These are phyloP conservation scores for Aspergillus sclerotioniger DNA, from an alignment of 495 filamentous ascomycete species.

Conservation along the genomic window DNA sequence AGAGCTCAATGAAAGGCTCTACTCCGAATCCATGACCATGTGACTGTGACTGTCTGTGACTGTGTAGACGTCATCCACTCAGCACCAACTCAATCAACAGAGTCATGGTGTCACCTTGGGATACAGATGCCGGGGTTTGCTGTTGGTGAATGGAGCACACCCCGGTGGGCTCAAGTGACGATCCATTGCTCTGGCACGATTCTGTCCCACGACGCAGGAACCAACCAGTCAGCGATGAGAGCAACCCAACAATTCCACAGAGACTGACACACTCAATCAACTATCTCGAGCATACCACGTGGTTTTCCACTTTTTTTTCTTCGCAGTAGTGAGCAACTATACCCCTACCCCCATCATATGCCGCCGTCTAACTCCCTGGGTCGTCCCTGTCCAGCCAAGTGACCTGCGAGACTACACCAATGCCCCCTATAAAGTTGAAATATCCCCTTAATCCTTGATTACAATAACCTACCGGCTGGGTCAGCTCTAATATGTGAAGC, in stretches of 20 bases:
- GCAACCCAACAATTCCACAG: not conserved
- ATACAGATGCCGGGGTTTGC: too few relatives aligned
- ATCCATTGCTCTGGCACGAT: not conserved
- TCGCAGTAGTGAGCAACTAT: slow-evolving; percentile 30
- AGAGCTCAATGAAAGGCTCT: not conserved
- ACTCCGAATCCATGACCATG: not conserved
- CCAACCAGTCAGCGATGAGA: not conserved
- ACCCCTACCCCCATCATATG: not conserved
- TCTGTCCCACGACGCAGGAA: slow-evolving; percentile 1
- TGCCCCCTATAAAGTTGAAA: slow-evolving; percentile 54
- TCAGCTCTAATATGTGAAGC: slow-evolving; percentile 57
- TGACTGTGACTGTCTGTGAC: too few relatives aligned
- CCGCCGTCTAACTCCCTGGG: slow-evolving; percentile 15
- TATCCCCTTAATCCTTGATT: slow-evolving; percentile 35
- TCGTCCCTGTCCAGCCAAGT: slow-evolving; percentile 64
- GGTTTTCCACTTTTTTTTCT: slow-evolving; percentile 32
- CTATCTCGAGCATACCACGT: too few relatives aligned
- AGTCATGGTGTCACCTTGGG: too few relatives aligned
- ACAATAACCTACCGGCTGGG: slow-evolving; percentile 32
- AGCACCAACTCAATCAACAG: too few relatives aligned
- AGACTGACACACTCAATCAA: too few relatives aligned
- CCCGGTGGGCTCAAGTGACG: too few relatives aligned
- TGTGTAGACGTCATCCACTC: too few relatives aligned
- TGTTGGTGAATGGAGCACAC: too few relatives aligned
- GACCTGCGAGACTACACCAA: slow-evolving; percentile 53